Evolutionary conservation across 2,329 filamentous ascomycete species (phyloP).

Genomic region (Lomentospora prolificans): DNA sequence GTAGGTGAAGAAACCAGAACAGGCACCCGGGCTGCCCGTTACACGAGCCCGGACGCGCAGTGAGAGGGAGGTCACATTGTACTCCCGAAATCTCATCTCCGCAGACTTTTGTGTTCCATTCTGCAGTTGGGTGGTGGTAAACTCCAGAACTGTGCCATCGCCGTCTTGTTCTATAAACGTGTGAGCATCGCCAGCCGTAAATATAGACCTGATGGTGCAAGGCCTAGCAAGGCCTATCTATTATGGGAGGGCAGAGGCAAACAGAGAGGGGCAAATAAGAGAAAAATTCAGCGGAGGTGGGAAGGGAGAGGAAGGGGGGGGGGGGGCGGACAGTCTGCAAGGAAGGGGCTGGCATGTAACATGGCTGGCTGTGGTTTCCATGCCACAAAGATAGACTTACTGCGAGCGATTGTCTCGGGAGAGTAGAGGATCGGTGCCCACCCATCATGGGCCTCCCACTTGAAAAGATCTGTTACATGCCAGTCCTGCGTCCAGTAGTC

Average conservation of each 20-base stretch:
- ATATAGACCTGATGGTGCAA: no score
- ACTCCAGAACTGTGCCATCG: neutral
- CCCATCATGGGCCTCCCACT: neutral
- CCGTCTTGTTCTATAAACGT: neutral
- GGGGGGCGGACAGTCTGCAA: no score
- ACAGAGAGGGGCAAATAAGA: no score
- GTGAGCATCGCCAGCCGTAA: no score
- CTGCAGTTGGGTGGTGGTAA: neutral
- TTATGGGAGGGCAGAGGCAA: no score
- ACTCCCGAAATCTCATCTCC: neutral
- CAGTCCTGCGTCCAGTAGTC: neutral
- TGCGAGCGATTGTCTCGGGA: neutral
- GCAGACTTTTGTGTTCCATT: neutral
- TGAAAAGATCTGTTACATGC: neutral
- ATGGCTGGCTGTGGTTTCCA: neutral
- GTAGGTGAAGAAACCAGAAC: slow-evolving; percentile 45
- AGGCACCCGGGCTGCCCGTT: slow-evolving; percentile 34
- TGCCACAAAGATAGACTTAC: no score
- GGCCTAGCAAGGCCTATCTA: no score
- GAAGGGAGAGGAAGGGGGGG: no score
- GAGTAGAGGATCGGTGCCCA: slow-evolving; percentile 1
- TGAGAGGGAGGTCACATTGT: slow-evolving; percentile 19
- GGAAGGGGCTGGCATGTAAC: neutral
- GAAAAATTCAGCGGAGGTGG: no score
- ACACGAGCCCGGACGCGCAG: slow-evolving; percentile 43